Conservation (phyloP, 495 filamentous ascomycete species). For the Opeltia flavorubescens region DNA sequence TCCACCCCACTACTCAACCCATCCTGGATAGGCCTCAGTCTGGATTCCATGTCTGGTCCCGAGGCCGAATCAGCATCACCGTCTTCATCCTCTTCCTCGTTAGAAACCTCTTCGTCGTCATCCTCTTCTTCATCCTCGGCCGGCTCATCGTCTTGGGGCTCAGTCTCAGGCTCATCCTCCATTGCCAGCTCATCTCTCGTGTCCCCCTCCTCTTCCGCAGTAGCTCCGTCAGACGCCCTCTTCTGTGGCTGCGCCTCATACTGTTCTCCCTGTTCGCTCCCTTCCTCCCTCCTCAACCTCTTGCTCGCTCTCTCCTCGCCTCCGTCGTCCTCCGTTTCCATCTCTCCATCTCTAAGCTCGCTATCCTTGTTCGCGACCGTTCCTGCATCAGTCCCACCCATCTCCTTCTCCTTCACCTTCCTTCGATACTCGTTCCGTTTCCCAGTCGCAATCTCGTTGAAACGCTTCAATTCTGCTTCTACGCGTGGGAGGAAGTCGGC, state of each 20-base stretch:
- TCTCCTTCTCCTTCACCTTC: conserved; percentile 37
- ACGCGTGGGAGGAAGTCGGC: conserved; percentile 53
- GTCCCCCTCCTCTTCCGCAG: conserved; percentile 25
- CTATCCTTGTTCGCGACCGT: conserved; percentile 33
- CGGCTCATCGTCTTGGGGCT: conserved; percentile 24
- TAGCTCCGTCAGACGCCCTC: conserved; percentile 15
- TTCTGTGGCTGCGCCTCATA: conserved; percentile 44
- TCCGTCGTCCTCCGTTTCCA: conserved; percentile 26
- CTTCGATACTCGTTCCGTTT: conserved; percentile 45
- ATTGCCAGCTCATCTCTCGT: conserved; percentile 24
- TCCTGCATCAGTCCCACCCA: conserved; percentile 22
- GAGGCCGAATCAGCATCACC: conserved; percentile 5
- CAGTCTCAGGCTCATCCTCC: conserved; percentile 14
- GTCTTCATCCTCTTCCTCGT: conserved; percentile 13
- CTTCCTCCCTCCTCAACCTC: conserved; percentile 24
- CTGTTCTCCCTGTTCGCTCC: conserved; percentile 28
- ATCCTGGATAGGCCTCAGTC: conserved; percentile 8
- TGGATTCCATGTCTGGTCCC: conserved; percentile 3
- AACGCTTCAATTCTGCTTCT: conserved; percentile 43
- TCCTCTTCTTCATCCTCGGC: conserved; percentile 22
- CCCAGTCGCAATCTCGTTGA: conserved; percentile 47
- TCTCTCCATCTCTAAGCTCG: conserved; percentile 31
- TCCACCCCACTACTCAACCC: conserved; percentile 11
- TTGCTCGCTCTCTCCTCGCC: conserved; percentile 24
- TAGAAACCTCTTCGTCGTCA: conserved; percentile 17